Conservation (phyloP, 495 filamentous ascomycete species). For the Aspergillus olivimuriae region DNA sequence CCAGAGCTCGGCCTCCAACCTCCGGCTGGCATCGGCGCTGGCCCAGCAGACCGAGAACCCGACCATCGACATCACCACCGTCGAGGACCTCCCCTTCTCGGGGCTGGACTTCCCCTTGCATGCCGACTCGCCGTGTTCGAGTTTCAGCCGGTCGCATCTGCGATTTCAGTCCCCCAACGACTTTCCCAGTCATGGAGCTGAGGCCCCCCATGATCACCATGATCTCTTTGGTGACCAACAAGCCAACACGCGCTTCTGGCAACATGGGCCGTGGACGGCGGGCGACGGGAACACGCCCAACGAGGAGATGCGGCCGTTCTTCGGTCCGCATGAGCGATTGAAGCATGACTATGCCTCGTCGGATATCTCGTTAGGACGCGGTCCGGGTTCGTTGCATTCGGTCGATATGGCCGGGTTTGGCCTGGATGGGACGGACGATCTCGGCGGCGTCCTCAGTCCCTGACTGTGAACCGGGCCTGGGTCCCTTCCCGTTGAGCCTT, state of each 20-base stretch:
- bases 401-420: constrained; percentile 46
- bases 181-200: constrained; percentile 35
- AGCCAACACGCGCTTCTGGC: constrained; percentile 45
- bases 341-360: constrained; percentile 47
- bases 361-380: constrained; percentile 40
- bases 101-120: constrained; percentile 38
- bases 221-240: constrained; percentile 45
- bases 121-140: constrained; percentile 43
- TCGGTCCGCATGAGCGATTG: constrained; percentile 41
- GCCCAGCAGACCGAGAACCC: constrained; percentile 42
- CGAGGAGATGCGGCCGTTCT: constrained; percentile 43
- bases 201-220: constrained; percentile 39
- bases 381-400: constrained; percentile 41
- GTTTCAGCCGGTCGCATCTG: constrained; percentile 43
- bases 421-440: constrained; percentile 35
- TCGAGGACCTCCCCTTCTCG: constrained; percentile 36
- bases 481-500: constrained; percentile 7
- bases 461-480: constrained; percentile 8
- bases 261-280: constrained; percentile 40
- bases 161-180: constrained; percentile 42
- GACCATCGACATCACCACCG: constrained; percentile 43
- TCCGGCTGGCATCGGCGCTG: constrained; percentile 36
- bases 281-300: constrained; percentile 47
- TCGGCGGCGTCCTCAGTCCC: constrained; percentile 34
- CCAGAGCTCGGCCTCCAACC: constrained; percentile 38